Evolutionary conservation across 1,284 basidiomycete genomes (phyloP), one percentile per base, ranked within the genome.

Genomic region (Dichomitus squalens): DNA sequence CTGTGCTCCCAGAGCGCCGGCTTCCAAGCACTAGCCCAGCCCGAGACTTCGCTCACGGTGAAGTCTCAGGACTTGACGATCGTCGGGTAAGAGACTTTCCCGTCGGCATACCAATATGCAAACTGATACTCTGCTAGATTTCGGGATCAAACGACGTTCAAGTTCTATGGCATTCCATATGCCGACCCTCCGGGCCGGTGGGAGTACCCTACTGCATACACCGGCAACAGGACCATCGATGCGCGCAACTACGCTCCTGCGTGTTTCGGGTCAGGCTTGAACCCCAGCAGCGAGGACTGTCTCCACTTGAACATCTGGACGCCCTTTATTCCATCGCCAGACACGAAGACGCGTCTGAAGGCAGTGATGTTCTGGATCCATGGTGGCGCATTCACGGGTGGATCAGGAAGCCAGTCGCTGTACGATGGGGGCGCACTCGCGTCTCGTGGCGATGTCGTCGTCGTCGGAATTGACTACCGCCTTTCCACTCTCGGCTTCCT

Each of bases 381-480:
- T 63, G 78, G 78, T 2, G 78, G 78, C n/a, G 74, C 75, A 6
- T 79, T 79, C 64, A 79, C 79, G 39, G 75, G 79, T 23, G 77
- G 70, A 1, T 60, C 62, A 1, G 67, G 63, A 9, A 65, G 64
- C 12, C 65, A 68, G 48, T 56, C 67, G 12, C 68, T 64, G 11
- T 67, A 68, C 59, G 69, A 68, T 7, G 67, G 70, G 12, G 61
- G 76, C 6, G 72, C 70, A 29, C 66, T 82, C 29, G 74, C 74
- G 7, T 76, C 75, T 5, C 73, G 78, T 8, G 75, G 75, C 0
- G 78, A 81, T 57, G 72, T 80, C 18, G 78, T 81, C 1, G 65
- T 81, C 7, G 77, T 81, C 49, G 75, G 74, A 7, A 75, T 79
- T 68, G 79, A 81, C 69, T 80, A 82, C 66, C 76, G 75, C 16